These are phyloP conservation scores for Pelargonium nanum DNA, from an alignment of 345 rosid genomes.

Conservation along the genomic window DNA sequence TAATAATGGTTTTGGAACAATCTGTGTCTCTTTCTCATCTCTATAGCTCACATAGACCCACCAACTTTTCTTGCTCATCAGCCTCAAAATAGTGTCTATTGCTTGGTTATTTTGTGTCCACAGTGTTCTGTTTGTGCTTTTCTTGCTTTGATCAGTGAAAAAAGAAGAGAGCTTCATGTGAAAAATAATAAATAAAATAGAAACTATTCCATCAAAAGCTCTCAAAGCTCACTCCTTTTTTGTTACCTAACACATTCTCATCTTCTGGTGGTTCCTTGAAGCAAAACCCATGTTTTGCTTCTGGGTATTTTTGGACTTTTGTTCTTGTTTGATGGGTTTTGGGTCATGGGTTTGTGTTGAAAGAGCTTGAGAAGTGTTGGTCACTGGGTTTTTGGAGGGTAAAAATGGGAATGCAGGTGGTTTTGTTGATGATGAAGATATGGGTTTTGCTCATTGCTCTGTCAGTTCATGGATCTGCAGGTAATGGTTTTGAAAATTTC, in stretches of 20 bases:
- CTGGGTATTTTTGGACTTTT: constrained; percentile 13
- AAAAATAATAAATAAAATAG: constrained; percentile 6
- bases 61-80: neutral
- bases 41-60: neutral
- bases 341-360: constrained; percentile 11
- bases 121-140: constrained; percentile 10
- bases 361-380: constrained; percentile 16
- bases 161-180: too few species aligned
- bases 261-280: neutral
- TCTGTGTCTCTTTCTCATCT: neutral
- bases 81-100: constrained; percentile 3
- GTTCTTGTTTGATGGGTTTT: constrained; percentile 2
- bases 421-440: constrained; percentile 23
- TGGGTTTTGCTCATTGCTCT: constrained; percentile 15
- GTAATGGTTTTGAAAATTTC: constrained; percentile 25
- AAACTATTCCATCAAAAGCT: neutral
- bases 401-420: constrained; percentile 28
- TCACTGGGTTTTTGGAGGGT: constrained; percentile 8
- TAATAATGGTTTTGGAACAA: neutral
- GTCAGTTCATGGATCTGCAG: constrained; percentile 44
- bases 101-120: constrained; percentile 5
- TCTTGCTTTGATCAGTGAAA: constrained; percentile 17
- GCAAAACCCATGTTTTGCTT: constrained; percentile 7
- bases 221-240: constrained; percentile 7
- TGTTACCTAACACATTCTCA: neutral